Evolutionary conservation across 2,329 filamentous ascomycete genomes (phyloP), one percentile per base, ranked within the genome.

Genomic region (Aureobasidium sp.): DNA sequence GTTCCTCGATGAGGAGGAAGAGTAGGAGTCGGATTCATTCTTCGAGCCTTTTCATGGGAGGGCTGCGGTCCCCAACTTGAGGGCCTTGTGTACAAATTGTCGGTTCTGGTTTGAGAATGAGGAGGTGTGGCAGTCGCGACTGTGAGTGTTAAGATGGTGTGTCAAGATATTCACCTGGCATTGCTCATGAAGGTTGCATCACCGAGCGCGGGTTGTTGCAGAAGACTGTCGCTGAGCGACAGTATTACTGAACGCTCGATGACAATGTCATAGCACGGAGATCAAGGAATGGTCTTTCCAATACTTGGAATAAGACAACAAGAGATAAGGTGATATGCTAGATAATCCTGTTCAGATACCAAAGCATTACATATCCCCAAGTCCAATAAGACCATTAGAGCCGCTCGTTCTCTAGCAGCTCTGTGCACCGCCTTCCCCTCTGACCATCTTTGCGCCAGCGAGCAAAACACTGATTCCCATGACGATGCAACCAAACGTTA

Each of bases 401-500:
- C 15, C 25, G 2, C 41, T 29, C 1, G 2, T 31, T 9, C 29
- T 11, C 20, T 25, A 60, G 37, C 64, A 65, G n/a, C 58, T 52
- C 39, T 60, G 53, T 9, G 62, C 58, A 29, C 62, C 62, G 17
- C 64, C 64, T 52, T 65, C 62, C 61, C 72, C 68, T 61, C 67
- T 63, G 12, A 73, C 68, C 64, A 93, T 86, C 76, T 93, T 91
- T 15, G 78, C 77, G 61, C 88, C 77, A 1, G 89, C 87, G 76
- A 91, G 86, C 49, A 91, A 71, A 65, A 95, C 75, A 70, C 87
- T 92, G 48, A 96, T 92, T 14, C 79, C 80, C 88, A 97, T 91
- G 62, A 96, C 92, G 3, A 81, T 77, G 60, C 83, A 79, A 5
- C 92, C 93, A 79, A 97, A 97, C 14, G 75, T 84, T 63, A 93